Percentiles rank a stretch among this genome's conserved stretches.
Conservation (phyloP, 2,329 filamentous ascomycete genomes). For the Albifimbria verrucaria region DNA sequence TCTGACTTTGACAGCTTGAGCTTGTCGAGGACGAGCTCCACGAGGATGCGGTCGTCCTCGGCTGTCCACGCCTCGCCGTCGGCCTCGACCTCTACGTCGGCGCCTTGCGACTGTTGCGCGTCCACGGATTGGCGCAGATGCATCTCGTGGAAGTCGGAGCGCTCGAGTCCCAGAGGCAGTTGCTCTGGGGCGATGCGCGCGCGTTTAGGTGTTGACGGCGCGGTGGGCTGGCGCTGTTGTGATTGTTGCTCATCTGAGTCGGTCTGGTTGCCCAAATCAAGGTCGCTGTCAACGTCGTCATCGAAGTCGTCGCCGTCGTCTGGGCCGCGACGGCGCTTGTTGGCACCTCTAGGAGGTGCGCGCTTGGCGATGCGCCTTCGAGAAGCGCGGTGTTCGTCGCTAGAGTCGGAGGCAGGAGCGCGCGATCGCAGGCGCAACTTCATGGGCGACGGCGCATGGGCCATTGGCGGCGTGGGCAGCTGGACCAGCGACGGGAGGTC, state of each 20-base stretch:
- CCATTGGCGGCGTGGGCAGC: constrained; percentile 54
- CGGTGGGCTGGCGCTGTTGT: constrained; percentile 14
- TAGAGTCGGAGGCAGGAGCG: constrained; percentile 17
- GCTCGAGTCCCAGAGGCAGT: constrained; percentile 57
- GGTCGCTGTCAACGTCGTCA: constrained; percentile 23
- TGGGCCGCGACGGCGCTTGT: constrained; percentile 49
- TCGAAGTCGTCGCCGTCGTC: constrained; percentile 45
- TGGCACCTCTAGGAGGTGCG: constrained; percentile 40
- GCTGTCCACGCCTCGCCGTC: constrained; percentile 54
- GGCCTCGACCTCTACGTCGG: constrained; percentile 39
- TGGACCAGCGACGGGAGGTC: constrained; percentile 30
- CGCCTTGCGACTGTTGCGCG: constrained; percentile 22
- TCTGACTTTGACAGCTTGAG: constrained; percentile 61
- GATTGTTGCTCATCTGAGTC: not conserved
- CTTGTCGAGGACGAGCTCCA: constrained; percentile 67
- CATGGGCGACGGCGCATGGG: constrained; percentile 46
- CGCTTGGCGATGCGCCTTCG: constrained; percentile 53
- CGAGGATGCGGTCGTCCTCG: constrained; percentile 62
- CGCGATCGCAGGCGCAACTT: constrained; percentile 55
- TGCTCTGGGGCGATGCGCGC: constrained; percentile 57
- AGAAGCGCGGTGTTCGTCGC: constrained; percentile 26
- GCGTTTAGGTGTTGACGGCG: constrained; percentile 56
- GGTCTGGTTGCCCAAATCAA: not conserved
- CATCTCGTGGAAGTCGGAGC: constrained; percentile 55
- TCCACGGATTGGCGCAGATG: constrained; percentile 30